Conservation (phyloP, 1,284 basidiomycete genomes). For the Irpex sp. region DNA sequence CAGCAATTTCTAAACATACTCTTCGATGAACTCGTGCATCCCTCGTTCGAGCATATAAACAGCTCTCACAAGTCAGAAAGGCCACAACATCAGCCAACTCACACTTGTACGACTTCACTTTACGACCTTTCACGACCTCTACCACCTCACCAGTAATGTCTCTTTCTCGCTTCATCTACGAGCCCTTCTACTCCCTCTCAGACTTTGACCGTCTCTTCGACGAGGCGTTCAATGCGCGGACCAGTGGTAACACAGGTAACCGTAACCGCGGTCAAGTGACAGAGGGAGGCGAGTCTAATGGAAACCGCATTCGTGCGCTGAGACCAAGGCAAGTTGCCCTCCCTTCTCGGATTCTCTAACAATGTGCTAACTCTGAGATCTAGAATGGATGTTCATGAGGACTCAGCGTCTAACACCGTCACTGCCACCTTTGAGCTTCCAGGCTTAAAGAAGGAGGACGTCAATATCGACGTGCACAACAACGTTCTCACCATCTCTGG, state of each 20-base stretch:
- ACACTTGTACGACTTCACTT: no score
- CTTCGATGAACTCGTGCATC: no score
- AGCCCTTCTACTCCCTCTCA: conserved; percentile 10
- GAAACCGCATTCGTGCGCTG: background rate
- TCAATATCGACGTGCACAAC: conserved; percentile 39
- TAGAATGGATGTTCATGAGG: conserved; percentile 48
- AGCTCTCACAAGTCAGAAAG: no score
- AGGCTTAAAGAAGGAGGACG: conserved; percentile 38
- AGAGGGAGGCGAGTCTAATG: background rate
- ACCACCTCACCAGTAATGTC: background rate
- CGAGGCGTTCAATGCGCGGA: conserved; percentile 9
- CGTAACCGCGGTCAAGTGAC: background rate
- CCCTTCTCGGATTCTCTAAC: background rate
- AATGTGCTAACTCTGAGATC: background rate
- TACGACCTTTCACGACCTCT: background rate
- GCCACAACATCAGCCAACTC: no score
- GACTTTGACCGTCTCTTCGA: conserved; percentile 11
- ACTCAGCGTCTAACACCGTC: conserved; percentile 34
- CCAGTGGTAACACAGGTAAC: background rate
- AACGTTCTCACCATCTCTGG: conserved; percentile 40
- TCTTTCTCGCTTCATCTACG: conserved; percentile 9
- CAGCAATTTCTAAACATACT: no score
- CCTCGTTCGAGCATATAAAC: no score
- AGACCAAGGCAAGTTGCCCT: conserved; percentile 6
- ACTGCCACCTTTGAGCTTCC: conserved; percentile 47